Evolutionary conservation across 2,329 filamentous ascomycete genomes (phyloP), one percentile per base, ranked within the genome.

Genomic region (Neodidymelliopsis sp.): DNA sequence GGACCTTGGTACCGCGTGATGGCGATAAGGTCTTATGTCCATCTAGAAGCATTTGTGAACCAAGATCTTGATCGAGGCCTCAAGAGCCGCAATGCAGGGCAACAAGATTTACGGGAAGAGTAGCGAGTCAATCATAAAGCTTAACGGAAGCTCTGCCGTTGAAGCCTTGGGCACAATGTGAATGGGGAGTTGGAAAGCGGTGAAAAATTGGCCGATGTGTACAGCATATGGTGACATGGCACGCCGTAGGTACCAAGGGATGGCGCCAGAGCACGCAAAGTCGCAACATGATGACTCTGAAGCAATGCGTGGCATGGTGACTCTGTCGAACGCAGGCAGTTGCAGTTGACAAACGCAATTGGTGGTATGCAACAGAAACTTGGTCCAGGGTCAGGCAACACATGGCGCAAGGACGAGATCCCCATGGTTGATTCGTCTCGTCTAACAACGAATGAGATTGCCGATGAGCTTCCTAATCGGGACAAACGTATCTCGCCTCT

Each of bases 401-500:
- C 34, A 44, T 44, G 47, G 34, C 34, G 6, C 33, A 24, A 13
- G 29, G 24, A 35, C 18, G 36, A 31, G 28, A 33, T 31, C 15
- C 28, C 41, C 25, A 28, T 42, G 28, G 37, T 46, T 40, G 36
- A 45, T 27, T 38, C 22, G 57, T 63, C 61, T n/a, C n/a, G n/a
- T n/a, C n/a, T n/a, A n/a, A n/a, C n/a, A 59, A 61, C 44, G 41
- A 44, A 33, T 43, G 10, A 28, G 15, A 38, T 25, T 67, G 63
- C 54, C 41, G 44, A 33, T 48, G 37, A 33, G 18, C 60, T 65
- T 31, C 66, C 60, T 37, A 34, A 59, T 56, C 27, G 18, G 56
- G 55, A 49, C 28, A 18, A 12, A 15, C 36, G 33, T 42, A 36
- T 38, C 27, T 18, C 24, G 13, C 5, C 18, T n/a, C 27, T 10